A percentile compares a stretch with the other conserved stretches of the same genome.
Evolutionary conservation across 768 basidiomycete genomes (phyloP).

Genomic region (Boletus reticulatus): DNA sequence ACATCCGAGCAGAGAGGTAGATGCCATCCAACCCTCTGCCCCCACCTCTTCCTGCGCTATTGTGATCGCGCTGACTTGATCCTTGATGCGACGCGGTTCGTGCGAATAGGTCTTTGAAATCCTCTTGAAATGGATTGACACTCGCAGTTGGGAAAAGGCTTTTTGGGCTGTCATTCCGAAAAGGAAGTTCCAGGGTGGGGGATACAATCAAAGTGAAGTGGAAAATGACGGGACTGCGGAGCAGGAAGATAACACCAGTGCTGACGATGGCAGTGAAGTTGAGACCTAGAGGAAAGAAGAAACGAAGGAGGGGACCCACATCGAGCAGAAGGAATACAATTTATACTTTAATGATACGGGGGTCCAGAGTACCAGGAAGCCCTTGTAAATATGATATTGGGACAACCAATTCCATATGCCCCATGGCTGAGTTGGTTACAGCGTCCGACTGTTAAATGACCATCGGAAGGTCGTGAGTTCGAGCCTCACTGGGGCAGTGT

Average conservation of each 20-base stretch:
- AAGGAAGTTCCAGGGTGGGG: slow-evolving; percentile 68
- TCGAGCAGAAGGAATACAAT: too few species aligned
- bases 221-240: neutral
- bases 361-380: too few species aligned
- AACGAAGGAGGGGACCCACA: too few species aligned
- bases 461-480: slow-evolving; percentile 54
- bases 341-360: too few species aligned
- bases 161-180: slow-evolving; percentile 89
- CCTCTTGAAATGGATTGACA: slow-evolving; percentile 85
- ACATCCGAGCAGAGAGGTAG: neutral
- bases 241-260: neutral
- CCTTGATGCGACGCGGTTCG: neutral
- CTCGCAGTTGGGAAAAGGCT: slow-evolving; percentile 80
- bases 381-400: too few species aligned
- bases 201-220: slow-evolving; percentile 12
- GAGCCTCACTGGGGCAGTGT: slow-evolving; percentile 50
- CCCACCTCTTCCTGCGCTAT: neutral
- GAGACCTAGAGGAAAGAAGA: neutral
- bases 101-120: slow-evolving; percentile 74
- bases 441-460: slow-evolving; percentile 45
- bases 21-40: neutral
- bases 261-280: neutral
- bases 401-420: slow-evolving; percentile 25
- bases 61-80: slow-evolving; percentile 2
- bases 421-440: slow-evolving; percentile 54